A percentile compares a stretch with the other conserved stretches of the same genome.
These are phyloP conservation scores for Xanthoparmelia taractica DNA, from an alignment of 495 filamentous ascomycete genomes.

Conservation along the genomic window DNA sequence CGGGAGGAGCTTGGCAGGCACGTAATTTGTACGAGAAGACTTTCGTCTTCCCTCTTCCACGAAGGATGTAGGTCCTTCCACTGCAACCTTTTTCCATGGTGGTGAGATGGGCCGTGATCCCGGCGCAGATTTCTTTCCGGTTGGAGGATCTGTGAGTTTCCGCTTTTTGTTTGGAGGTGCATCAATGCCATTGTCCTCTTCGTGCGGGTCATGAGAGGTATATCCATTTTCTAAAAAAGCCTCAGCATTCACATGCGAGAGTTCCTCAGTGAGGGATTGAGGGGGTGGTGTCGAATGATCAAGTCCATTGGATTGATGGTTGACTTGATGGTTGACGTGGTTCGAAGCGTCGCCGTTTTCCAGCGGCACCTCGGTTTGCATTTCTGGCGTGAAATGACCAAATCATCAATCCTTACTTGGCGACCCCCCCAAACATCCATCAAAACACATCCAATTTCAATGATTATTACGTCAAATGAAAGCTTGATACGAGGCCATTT, in stretches of 20 bases:
- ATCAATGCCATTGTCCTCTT: constrained; percentile 26
- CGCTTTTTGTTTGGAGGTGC: constrained; percentile 65
- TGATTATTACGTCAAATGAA: constrained; percentile 60
- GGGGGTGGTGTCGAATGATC: constrained; percentile 27
- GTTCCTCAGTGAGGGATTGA: constrained; percentile 25
- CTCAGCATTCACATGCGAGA: constrained; percentile 6
- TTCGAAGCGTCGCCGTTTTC: constrained; percentile 40
- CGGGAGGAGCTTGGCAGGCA: constrained; percentile 63
- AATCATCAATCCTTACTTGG: constrained; percentile 39
- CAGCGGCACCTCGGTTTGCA: constrained; percentile 48
- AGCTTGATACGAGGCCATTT: constrained; percentile 43
- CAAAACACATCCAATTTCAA: constrained; percentile 52
- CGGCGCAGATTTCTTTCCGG: constrained; percentile 37
- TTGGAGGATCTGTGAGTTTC: constrained; percentile 50
- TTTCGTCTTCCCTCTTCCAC: constrained; percentile 74
- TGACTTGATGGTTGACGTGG: constrained; percentile 37
- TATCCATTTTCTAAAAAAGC: constrained; percentile 11
- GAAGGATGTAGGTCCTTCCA: constrained; percentile 81
- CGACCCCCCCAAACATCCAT: constrained; percentile 58
- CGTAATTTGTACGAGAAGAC: constrained; percentile 71
- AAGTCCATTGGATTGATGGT: constrained; percentile 31
- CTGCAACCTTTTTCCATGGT: constrained; percentile 86
- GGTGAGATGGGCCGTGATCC: constrained; percentile 56
- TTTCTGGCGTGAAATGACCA: constrained; percentile 47
- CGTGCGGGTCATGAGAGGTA: not conserved